Percentiles rank a stretch among this genome's conserved stretches.
These are phyloP conservation scores for Scheffersomyces spartinae DNA, from an alignment of 805 yeast species.

Conservation along the genomic window DNA sequence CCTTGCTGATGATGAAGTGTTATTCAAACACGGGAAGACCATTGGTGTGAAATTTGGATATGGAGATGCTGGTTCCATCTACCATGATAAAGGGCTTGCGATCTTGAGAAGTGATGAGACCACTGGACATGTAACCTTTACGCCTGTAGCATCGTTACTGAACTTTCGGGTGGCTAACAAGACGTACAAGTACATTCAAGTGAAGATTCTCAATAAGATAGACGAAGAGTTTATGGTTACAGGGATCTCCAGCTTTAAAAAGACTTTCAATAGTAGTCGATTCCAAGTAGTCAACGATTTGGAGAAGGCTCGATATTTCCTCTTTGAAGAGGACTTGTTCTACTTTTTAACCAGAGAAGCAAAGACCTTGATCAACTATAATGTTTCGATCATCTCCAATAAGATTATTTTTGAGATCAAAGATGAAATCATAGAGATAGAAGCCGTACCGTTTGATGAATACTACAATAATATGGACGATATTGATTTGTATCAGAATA, in stretches of 20 bases:
- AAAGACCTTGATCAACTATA: constrained; percentile 50
- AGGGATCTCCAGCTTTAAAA: constrained; percentile 40
- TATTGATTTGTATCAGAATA: constrained; percentile 17
- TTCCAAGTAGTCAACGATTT: constrained; percentile 39
- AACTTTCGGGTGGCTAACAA: constrained; percentile 7
- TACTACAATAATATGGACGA: constrained; percentile 26
- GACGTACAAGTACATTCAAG: constrained; percentile 39
- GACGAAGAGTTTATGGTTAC: constrained; percentile 43
- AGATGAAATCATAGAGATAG: constrained; percentile 62
- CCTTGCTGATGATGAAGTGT: constrained; percentile 39
- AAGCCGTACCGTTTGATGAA: constrained; percentile 37
- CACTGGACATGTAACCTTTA: constrained; percentile 22
- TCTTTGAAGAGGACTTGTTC: constrained; percentile 86
- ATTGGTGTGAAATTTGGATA: constrained; percentile 84
- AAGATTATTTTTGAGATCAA: constrained; percentile 55
- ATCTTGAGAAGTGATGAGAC: constrained; percentile 39
- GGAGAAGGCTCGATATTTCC: constrained; percentile 53
- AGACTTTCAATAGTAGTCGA: constrained; percentile 6
- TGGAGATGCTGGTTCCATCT: constrained; percentile 81
- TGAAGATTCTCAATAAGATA: constrained; percentile 44
- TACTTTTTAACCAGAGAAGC: constrained; percentile 72
- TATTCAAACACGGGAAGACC: constrained; percentile 49
- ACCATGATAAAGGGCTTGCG: constrained; percentile 67
- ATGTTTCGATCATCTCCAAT: constrained; percentile 53
- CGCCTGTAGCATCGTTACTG: constrained; percentile 12